phyloP scores from a whole-genome alignment of 805 yeast species.

The Myxozyma vanderwaltii region DNA sequence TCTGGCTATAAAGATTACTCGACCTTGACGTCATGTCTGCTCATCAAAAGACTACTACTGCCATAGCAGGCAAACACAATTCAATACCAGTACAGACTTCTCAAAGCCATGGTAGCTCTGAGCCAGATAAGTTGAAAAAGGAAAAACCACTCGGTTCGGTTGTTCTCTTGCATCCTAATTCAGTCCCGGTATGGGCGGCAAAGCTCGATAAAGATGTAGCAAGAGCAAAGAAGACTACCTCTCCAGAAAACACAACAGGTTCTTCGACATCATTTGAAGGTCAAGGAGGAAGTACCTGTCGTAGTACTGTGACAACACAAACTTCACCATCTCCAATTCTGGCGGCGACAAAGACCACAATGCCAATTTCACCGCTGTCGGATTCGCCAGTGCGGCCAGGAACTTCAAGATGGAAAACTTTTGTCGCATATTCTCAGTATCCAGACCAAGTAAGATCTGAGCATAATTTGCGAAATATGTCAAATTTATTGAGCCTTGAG shows the following conservation, averaged over 20 bases:
- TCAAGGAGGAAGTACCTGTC: not conserved
- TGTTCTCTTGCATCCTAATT: constrained; percentile 13
- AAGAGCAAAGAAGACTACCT: not conserved
- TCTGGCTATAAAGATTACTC: not conserved
- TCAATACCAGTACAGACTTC: not conserved
- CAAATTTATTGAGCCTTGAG: not conserved
- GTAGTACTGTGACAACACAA: not conserved
- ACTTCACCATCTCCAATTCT: constrained; percentile 21
- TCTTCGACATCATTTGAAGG: constrained; percentile 3
- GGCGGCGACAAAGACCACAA: constrained; percentile 23
- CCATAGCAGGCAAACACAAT: not conserved
- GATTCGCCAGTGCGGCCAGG: not conserved
- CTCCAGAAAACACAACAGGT: not conserved
- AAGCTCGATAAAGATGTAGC: not conserved
- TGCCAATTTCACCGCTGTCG: not conserved
- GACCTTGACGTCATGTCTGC: constrained; percentile 7
- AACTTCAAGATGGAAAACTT: constrained; percentile 18
- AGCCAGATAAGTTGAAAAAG: not conserved
- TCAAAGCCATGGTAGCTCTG: not conserved
- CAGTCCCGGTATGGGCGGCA: constrained; percentile 26
- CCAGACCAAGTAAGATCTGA: constrained; percentile 19
- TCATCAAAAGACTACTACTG: not conserved
- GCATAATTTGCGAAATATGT: constrained; percentile 1
- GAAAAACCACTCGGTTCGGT: not conserved
- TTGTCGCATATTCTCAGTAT: constrained; percentile 14